Conservation (phyloP, 176 grass and related monocot genomes). For the Phragmites australis region DNA sequence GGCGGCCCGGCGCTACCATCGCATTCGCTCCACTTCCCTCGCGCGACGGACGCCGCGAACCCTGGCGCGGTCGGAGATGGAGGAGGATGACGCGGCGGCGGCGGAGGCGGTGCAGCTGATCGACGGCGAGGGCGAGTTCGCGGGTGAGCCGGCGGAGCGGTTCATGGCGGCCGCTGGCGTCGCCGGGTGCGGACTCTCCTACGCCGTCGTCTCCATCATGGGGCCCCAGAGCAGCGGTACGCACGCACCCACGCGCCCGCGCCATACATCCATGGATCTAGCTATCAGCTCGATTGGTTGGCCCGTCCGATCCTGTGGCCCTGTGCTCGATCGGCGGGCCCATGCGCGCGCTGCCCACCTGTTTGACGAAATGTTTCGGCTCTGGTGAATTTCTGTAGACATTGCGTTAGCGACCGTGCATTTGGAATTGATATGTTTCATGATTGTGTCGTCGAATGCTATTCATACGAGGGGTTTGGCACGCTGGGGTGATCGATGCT, state of each 20-base stretch:
- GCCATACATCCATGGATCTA: background rate
- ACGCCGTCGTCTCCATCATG: conserved; percentile 73
- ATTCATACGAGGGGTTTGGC: background rate
- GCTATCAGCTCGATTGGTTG: background rate
- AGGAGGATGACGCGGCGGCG: conserved; percentile 6
- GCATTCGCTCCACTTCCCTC: background rate
- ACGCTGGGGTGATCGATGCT: too few relatives aligned
- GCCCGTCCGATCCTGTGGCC: background rate
- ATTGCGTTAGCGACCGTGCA: background rate
- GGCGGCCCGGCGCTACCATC: background rate
- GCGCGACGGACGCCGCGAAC: background rate
- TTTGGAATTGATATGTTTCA: background rate
- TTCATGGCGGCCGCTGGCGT: conserved; percentile 56
- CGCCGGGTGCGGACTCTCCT: conserved; percentile 59
- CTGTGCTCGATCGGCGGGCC: background rate
- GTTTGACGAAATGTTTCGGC: conserved; percentile 41
- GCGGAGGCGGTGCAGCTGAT: conserved; percentile 56
- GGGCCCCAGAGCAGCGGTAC: conserved; percentile 71
- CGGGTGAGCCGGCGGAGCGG: conserved; percentile 41
- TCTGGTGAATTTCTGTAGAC: background rate
- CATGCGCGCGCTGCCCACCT: background rate
- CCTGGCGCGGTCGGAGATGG: too few relatives aligned
- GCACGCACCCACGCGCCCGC: background rate
- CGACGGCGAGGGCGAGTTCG: conserved; percentile 63
- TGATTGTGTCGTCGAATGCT: background rate